These are phyloP conservation scores for Diaporthe nobilis DNA, from an alignment of 2,329 filamentous ascomycete genomes.

Conservation along the genomic window DNA sequence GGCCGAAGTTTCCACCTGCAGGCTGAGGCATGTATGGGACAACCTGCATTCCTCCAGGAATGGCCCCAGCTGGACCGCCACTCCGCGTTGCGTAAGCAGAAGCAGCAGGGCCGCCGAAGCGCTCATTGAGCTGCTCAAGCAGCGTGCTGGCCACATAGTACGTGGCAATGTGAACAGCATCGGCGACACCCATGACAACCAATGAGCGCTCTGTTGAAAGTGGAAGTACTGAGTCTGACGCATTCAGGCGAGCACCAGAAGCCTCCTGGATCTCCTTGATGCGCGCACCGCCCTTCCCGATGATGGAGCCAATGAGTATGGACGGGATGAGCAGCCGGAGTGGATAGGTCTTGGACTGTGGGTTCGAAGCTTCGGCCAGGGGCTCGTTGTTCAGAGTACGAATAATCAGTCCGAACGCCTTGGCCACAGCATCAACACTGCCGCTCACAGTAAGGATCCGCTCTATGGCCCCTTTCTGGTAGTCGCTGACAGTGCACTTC, in stretches of 20 bases:
- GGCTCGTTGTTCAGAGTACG: conserved; percentile 98
- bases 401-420: conserved; percentile 98
- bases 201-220: conserved; percentile 97
- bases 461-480: conserved; percentile 96
- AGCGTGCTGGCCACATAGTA: conserved; percentile 99
- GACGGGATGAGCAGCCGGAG: conserved; percentile 95
- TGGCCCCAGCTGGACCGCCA: conserved; percentile 91
- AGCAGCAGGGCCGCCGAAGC: conserved; percentile 94
- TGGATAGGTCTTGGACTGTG: conserved; percentile 97
- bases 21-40: conserved; percentile 98
- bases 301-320: conserved; percentile 98
- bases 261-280: conserved; percentile 99
- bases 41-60: conserved; percentile 98
- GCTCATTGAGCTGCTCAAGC: conserved; percentile 95
- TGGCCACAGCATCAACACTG: conserved; percentile 94
- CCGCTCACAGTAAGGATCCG: conserved; percentile 98
- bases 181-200: conserved; percentile 96
- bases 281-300: conserved; percentile 94
- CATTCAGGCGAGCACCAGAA: conserved; percentile 95
- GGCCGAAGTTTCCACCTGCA: conserved; percentile 91
- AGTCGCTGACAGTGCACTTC: conserved; percentile 99
- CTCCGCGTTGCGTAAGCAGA: conserved; percentile 98
- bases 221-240: conserved; percentile 93
- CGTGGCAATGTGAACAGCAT: conserved; percentile 98
- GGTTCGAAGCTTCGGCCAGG: conserved; percentile 86